These are phyloP conservation scores for Gloeostereum incarnatum DNA, from an alignment of 768 basidiomycete genomes.

Conservation along the genomic window DNA sequence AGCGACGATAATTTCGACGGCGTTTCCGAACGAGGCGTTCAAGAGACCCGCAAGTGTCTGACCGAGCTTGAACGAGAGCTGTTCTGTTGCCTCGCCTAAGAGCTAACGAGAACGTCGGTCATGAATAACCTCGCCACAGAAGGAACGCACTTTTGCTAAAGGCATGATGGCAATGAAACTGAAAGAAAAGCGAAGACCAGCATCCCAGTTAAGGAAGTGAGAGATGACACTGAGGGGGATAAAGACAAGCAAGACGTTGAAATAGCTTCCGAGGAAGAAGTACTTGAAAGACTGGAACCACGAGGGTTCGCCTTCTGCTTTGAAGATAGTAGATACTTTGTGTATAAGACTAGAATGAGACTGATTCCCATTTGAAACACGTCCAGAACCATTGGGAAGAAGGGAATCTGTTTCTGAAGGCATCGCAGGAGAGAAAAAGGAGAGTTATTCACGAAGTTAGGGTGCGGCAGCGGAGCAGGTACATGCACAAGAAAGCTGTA, in stretches of 20 bases:
- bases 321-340: conserved; percentile 31
- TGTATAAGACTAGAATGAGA: conserved; percentile 12
- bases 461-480: too few species aligned
- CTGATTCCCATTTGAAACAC: neutral
- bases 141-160: conserved; percentile 60
- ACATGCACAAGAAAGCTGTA: too few species aligned
- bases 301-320: conserved; percentile 55
- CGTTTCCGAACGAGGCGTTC: conserved; percentile 80
- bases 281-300: conserved; percentile 47
- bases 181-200: conserved; percentile 61
- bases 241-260: conserved; percentile 73
- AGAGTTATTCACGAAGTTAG: too few species aligned
- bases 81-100: conserved; percentile 76
- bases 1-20: conserved; percentile 86
- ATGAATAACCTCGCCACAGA: conserved; percentile 2
- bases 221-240: conserved; percentile 65
- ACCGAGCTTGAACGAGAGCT: conserved; percentile 69
- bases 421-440: conserved; percentile 5
- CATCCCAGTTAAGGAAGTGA: conserved; percentile 67
- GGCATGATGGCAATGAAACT: conserved; percentile 82
- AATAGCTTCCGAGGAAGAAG: conserved; percentile 56
- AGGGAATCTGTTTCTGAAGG: neutral
- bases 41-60: conserved; percentile 81
- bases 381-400: neutral
- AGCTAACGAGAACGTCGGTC: conserved; percentile 29